Base-by-base conservation (phyloP, 2,329 filamentous ascomycete species). In the Clonostachys chloroleuca region DNA sequence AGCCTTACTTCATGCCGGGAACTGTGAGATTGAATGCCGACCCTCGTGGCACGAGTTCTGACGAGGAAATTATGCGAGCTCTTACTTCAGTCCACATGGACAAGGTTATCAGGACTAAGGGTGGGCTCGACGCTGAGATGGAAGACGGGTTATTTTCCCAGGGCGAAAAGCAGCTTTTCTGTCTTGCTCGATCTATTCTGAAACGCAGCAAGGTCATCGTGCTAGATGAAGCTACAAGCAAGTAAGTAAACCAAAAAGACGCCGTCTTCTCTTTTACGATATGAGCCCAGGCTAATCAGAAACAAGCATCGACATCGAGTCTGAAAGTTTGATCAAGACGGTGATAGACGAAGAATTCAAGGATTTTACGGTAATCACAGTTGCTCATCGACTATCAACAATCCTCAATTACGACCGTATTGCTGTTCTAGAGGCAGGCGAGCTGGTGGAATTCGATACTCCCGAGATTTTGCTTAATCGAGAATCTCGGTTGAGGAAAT, bases 111-210 rank as follows among this genome's bases (percentile, higher is more conserved):
- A 55, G 65, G 5, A 52, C 59, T 1, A 59, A 60, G 3, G 69
- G 69, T 3, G 66, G 68, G 0, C 58, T 77, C 3, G 60, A 65
- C 12, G 54, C 50, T 2, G 53, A 58, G 0, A 64, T 75, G 16
- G 52, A 57, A 7, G 51, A 57, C 2, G 50, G 65, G 2, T 51
- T 58, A 4, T 56, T 73, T 12, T 75, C 70, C 0, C 68, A 73
- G 40, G 75, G 76, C 2, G 69, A 80, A 51, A 59, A 62, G 41
- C 77, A 80, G 55, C 57, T 79, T 0, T 68, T 79, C 44, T 68
- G 65, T 10, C 59, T 80, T 13, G 75, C 71, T 0, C 63, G 76
- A 3, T 69, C 73, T 1, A 57, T 78, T 6, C 50, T 77, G 7
- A 56, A 62, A 4, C 59, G 60, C 34, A 61, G 64, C 1, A 65